phyloP scores from a whole-genome alignment of 2,329 filamentous ascomycete genomes.

The Stromatinia cepivora region DNA sequence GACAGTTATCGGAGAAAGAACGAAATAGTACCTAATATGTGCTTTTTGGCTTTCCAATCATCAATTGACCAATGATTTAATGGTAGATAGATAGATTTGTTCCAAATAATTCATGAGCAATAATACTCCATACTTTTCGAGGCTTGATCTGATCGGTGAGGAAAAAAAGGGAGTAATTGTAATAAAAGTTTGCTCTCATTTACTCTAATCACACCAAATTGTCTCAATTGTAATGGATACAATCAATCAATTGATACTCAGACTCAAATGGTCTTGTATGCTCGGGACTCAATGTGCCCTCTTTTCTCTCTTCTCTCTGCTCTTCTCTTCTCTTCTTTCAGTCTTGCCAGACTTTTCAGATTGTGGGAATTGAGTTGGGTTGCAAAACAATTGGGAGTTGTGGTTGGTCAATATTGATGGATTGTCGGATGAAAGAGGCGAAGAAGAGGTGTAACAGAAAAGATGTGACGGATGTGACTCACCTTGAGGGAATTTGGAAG shows the following conservation, averaged over 20 bases:
- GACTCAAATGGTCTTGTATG: background rate
- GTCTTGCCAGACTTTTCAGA: background rate
- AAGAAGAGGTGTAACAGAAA: conserved; percentile 10
- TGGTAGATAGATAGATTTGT: background rate
- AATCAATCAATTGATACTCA: conserved; percentile 10
- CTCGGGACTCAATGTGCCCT: background rate
- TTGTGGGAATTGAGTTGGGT: conserved; percentile 16
- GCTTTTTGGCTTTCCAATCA: background rate
- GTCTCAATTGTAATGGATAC: conserved; percentile 11
- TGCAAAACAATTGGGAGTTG: conserved; percentile 10
- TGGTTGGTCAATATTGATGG: conserved; percentile 21
- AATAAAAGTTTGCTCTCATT: conserved; percentile 8
- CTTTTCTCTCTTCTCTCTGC: background rate
- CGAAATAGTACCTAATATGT: background rate
- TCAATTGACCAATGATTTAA: conserved; percentile 17
- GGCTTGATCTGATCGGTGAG: conserved; percentile 9
- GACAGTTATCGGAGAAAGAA: background rate
- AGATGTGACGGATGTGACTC: conserved; percentile 24
- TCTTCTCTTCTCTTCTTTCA: background rate
- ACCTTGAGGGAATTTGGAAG: conserved; percentile 1
- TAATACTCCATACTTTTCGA: background rate
- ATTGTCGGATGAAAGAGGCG: conserved; percentile 19
- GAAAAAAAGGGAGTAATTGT: background rate
- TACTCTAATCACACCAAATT: conserved; percentile 6
- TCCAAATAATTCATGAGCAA: conserved; percentile 13